Evolutionary conservation across 176 grass and related monocot species (phyloP).

Genomic region (Triticum dicoccoides): DNA sequence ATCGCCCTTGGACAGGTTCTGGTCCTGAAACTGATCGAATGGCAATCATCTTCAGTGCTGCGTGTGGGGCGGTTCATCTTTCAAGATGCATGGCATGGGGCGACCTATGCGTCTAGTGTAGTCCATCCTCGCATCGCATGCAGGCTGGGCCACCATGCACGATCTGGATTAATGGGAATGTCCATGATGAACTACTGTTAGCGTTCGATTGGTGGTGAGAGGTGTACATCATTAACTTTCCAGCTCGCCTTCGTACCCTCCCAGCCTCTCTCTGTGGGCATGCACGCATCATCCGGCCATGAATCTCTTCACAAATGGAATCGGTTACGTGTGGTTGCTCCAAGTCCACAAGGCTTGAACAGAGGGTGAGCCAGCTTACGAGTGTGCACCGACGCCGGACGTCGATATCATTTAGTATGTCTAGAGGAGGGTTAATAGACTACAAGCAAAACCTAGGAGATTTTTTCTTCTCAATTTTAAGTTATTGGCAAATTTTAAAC

Average conservation of each 20-base stretch:
- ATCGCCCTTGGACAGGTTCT: slow-evolving; percentile 26
- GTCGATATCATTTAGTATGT: no score
- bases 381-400: no score
- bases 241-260: neutral
- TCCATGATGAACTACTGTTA: neutral
- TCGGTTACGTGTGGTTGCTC: neutral
- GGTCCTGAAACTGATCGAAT: slow-evolving; percentile 24
- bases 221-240: neutral
- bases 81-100: slow-evolving; percentile 29
- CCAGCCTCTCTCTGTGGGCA: neutral
- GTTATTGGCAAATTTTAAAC: no score
- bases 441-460: no score
- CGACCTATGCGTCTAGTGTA: slow-evolving; percentile 12
- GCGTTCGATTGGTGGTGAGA: neutral
- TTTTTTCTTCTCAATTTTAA: no score
- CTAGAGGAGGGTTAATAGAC: no score
- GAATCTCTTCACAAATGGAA: neutral
- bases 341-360: neutral
- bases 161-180: slow-evolving; percentile 9
- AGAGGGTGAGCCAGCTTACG: neutral
- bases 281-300: neutral
- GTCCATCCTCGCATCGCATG: slow-evolving; percentile 2
- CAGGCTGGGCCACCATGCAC: slow-evolving; percentile 25
- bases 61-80: slow-evolving; percentile 29
- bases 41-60: neutral